Conservation (phyloP, 1,284 basidiomycete species). For the Stereum hirsutum region DNA sequence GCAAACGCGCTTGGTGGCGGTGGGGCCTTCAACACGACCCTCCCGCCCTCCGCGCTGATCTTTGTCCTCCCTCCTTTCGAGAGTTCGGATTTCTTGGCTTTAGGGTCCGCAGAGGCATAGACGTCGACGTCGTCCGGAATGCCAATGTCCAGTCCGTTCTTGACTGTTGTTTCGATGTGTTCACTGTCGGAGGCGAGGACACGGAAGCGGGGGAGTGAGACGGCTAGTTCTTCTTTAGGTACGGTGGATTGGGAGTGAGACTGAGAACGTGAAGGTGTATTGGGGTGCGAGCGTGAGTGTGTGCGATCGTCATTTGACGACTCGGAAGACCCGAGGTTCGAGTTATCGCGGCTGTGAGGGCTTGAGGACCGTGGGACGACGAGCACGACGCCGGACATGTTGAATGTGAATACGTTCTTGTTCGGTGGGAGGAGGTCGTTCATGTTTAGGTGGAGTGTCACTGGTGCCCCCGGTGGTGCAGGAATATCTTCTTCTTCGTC, state of each 20-base stretch:
- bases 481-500: slow-evolving; percentile 14
- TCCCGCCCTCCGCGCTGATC: slow-evolving; percentile 47
- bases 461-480: slow-evolving; percentile 39
- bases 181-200: slow-evolving; percentile 58
- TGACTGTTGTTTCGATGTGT: slow-evolving; percentile 40
- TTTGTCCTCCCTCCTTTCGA: slow-evolving; percentile 47
- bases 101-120: slow-evolving; percentile 48
- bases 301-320: slow-evolving; percentile 20
- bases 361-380: slow-evolving; percentile 36
- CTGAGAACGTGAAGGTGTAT: too few species aligned
- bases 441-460: slow-evolving; percentile 71
- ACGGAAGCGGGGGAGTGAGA: slow-evolving; percentile 58
- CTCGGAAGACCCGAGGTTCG: slow-evolving; percentile 11
- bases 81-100: slow-evolving; percentile 50
- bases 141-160: slow-evolving; percentile 40
- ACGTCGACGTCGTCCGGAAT: slow-evolving; percentile 39
- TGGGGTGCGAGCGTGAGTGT: not conserved
- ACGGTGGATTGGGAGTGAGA: not conserved
- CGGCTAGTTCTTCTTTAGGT: slow-evolving; percentile 24
- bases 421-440: slow-evolving; percentile 60
- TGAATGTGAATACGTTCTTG: slow-evolving; percentile 56
- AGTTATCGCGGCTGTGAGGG: slow-evolving; percentile 11
- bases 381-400: slow-evolving; percentile 54
- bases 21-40: slow-evolving; percentile 39
- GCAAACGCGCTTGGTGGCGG: slow-evolving; percentile 5